Evolutionary conservation across 441 rosid genomes (phyloP).

Genomic region (Mallotus repandus): DNA sequence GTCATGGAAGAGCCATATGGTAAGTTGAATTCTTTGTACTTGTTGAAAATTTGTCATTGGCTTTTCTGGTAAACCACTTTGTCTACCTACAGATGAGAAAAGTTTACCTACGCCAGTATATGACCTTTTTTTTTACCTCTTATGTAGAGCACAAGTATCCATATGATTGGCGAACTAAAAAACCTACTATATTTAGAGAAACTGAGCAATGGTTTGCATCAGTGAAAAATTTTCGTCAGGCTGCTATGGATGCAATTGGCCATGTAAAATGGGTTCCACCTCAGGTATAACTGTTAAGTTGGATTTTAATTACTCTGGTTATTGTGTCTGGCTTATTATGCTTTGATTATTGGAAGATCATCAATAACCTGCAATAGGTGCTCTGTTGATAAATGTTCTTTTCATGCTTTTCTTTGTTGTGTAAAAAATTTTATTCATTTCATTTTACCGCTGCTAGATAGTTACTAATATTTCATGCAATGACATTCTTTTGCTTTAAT

Average conservation of each 20-base stretch:
- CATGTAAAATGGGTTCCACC: conserved; percentile 87
- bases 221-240: conserved; percentile 83
- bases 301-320: conserved; percentile 9
- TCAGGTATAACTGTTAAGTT: conserved; percentile 61
- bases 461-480: neutral
- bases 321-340: conserved; percentile 1
- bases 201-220: conserved; percentile 99
- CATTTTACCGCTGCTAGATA: neutral
- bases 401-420: conserved; percentile 1
- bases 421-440: neutral
- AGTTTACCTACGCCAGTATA: conserved; percentile 20
- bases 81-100: conserved; percentile 6
- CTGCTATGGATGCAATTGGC: conserved; percentile 82
- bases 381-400: neutral
- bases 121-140: conserved; percentile 21
- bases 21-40: conserved; percentile 32
- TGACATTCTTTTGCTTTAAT: neutral
- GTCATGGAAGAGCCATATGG: conserved; percentile 93
- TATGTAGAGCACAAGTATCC: conserved; percentile 89
- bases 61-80: neutral
- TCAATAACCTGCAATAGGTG: neutral
- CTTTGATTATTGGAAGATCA: conserved; percentile 9
- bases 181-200: conserved; percentile 95
- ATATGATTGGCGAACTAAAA: conserved; percentile 97
- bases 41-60: neutral